Percentiles rank a stretch among this genome's conserved stretches.
Evolutionary conservation across 805 yeast species (phyloP).

Genomic region (Suhomyces pyralidae): DNA sequence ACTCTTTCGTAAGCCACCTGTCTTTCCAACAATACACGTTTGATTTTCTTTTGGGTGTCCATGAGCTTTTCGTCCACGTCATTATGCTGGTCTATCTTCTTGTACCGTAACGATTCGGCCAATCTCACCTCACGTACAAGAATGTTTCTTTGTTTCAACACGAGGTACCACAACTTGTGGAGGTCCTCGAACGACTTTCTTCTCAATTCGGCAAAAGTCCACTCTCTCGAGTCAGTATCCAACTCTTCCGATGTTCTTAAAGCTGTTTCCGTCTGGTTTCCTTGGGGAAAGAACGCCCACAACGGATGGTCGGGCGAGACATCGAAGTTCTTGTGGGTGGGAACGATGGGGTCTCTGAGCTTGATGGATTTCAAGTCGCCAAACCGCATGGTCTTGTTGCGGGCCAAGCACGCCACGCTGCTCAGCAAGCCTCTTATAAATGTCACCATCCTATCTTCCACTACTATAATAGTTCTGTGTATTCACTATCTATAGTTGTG

Average conservation of each 20-base stretch:
- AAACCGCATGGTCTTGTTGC: constrained; percentile 32
- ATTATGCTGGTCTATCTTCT: constrained; percentile 33
- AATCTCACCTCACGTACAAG: constrained; percentile 73
- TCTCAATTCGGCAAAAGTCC: constrained; percentile 87
- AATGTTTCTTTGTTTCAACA: constrained; percentile 78
- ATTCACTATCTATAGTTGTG: not conserved
- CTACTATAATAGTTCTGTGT: too few species aligned
- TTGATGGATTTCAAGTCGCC: constrained; percentile 37
- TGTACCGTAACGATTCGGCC: constrained; percentile 31
- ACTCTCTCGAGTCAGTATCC: constrained; percentile 60
- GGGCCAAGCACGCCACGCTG: constrained; percentile 31
- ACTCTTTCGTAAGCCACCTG: constrained; percentile 66
- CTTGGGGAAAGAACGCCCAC: constrained; percentile 79
- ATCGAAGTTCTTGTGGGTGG: constrained; percentile 68
- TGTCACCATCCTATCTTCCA: not conserved
- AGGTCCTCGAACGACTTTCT: constrained; percentile 88
- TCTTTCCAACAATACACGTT: constrained; percentile 85
- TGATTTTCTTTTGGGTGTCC: constrained; percentile 52
- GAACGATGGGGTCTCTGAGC: constrained; percentile 80
- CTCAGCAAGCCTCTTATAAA: constrained; percentile 30
- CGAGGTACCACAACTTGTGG: constrained; percentile 86
- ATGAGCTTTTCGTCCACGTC: constrained; percentile 39
- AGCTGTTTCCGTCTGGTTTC: constrained; percentile 49
- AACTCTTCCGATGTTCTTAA: constrained; percentile 58
- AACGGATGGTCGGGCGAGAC: constrained; percentile 86